Evolutionary conservation across 176 grass and related monocot species (phyloP).

Genomic region (Neostapfia colusana): DNA sequence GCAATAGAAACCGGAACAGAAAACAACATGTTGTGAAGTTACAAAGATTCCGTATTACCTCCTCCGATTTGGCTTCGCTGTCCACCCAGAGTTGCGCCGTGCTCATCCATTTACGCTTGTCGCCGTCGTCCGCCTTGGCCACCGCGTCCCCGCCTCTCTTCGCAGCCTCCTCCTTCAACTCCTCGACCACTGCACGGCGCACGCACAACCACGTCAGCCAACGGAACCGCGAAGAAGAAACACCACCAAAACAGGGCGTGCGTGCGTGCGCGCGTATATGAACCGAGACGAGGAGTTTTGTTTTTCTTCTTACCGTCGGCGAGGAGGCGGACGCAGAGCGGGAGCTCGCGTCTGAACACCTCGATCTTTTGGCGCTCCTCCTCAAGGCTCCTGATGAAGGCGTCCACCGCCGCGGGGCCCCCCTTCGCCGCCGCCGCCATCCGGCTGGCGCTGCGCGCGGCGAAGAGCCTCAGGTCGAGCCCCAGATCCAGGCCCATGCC

Average conservation of each 20-base stretch:
- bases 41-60: background rate
- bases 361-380: constrained; percentile 79
- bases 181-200: constrained; percentile 59
- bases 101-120: constrained; percentile 93
- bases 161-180: constrained; percentile 61
- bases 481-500: constrained; percentile 55
- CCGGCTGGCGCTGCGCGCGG: constrained; percentile 41
- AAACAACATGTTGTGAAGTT: background rate
- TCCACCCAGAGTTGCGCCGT: constrained; percentile 90
- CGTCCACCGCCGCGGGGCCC: constrained; percentile 43
- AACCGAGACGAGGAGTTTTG: too few species aligned
- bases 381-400: constrained; percentile 59
- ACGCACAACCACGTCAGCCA: constrained; percentile 3
- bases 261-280: too few species aligned
- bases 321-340: constrained; percentile 67
- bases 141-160: constrained; percentile 37
- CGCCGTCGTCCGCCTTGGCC: constrained; percentile 39
- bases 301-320: constrained; percentile 50
- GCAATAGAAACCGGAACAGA: background rate
- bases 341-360: constrained; percentile 84
- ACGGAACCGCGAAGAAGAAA: background rate
- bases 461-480: constrained; percentile 61
- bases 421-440: constrained; percentile 46
- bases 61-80: constrained; percentile 49
- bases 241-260: background rate